Percentiles rank a stretch among this genome's conserved stretches.
phyloP scores from a whole-genome alignment of 768 basidiomycete genomes.

The Podaxis carcinomalis region DNA sequence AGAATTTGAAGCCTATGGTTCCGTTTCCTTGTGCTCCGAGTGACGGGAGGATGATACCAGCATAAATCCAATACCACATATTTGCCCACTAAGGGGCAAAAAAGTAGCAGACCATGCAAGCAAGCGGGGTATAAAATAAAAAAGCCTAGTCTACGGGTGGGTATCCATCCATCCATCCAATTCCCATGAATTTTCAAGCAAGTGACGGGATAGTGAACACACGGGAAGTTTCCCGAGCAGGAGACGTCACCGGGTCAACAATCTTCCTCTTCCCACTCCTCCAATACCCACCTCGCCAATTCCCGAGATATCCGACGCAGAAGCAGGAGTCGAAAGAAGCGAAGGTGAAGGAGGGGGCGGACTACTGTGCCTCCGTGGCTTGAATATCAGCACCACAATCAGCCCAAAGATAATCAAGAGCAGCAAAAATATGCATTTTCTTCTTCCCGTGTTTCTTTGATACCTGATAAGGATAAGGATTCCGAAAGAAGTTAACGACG shows the following conservation, averaged over 20 bases:
- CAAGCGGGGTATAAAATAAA: neutral
- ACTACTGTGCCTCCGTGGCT: conserved; percentile 60
- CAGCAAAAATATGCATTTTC: conserved; percentile 91
- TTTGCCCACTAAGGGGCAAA: neutral
- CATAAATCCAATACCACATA: neutral
- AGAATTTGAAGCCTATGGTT: neutral
- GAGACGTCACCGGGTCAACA: neutral
- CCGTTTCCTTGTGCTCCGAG: neutral
- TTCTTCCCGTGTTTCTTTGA: conserved; percentile 89
- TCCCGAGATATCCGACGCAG: conserved; percentile 3
- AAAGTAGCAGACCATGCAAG: neutral
- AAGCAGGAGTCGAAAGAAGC: conserved; percentile 4
- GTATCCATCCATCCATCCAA: neutral
- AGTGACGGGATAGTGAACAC: neutral
- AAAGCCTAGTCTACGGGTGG: conserved; percentile 1
- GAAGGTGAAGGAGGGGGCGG: conserved; percentile 21
- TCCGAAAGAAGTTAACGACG: conserved; percentile 9
- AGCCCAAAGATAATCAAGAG: conserved; percentile 86
- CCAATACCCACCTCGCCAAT: conserved; percentile 6
- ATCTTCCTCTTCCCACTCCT: neutral
- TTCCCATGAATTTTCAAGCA: neutral
- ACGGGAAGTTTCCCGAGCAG: neutral
- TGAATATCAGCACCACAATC: conserved; percentile 87
- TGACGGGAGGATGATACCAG: neutral
- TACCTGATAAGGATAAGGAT: conserved; percentile 48